Percentiles rank a stretch among this genome's conserved stretches.
These are phyloP conservation scores for Plasmodium cynomolgi DNA, from an alignment of 169 alveolate genomes.

Conservation along the genomic window DNA sequence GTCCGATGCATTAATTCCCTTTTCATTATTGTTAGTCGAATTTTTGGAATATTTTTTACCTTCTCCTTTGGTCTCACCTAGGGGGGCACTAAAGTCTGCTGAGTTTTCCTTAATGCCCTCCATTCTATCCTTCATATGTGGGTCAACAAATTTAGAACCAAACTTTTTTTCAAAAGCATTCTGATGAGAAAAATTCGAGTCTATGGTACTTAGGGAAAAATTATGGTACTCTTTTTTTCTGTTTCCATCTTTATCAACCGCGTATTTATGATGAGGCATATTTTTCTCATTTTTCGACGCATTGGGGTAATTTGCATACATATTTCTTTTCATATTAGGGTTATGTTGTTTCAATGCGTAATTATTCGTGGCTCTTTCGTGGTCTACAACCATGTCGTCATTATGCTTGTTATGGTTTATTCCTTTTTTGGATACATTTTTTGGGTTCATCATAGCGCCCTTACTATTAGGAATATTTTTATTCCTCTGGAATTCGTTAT, in stretches of 20 bases:
- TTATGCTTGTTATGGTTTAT: not conserved
- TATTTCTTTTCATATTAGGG: conserved; percentile 4
- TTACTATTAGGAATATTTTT: conserved; percentile 20
- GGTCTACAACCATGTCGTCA: conserved; percentile 8
- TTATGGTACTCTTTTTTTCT: conserved; percentile 63
- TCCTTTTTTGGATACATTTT: not conserved
- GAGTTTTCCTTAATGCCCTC: conserved; percentile 24
- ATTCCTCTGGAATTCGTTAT: not conserved
- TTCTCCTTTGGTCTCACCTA: not conserved
- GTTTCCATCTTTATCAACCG: conserved; percentile 21
- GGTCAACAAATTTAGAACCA: not conserved
- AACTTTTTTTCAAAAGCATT: conserved; percentile 41
- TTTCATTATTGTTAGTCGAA: not conserved
- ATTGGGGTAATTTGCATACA: not conserved
- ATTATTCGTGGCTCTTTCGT: conserved; percentile 3
- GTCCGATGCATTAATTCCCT: not conserved
- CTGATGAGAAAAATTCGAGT: conserved; percentile 36
- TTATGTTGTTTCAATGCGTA: not conserved
- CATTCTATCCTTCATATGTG: not conserved
- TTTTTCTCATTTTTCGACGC: conserved; percentile 2
- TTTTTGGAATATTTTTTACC: not conserved
- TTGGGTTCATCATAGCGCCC: not conserved
- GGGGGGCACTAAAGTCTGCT: not conserved
- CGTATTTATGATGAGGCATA: conserved; percentile 1
- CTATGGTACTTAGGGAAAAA: conserved; percentile 37